Evolutionary conservation across 331 rosid genomes (phyloP).

Genomic region (Spiraea crenata): DNA sequence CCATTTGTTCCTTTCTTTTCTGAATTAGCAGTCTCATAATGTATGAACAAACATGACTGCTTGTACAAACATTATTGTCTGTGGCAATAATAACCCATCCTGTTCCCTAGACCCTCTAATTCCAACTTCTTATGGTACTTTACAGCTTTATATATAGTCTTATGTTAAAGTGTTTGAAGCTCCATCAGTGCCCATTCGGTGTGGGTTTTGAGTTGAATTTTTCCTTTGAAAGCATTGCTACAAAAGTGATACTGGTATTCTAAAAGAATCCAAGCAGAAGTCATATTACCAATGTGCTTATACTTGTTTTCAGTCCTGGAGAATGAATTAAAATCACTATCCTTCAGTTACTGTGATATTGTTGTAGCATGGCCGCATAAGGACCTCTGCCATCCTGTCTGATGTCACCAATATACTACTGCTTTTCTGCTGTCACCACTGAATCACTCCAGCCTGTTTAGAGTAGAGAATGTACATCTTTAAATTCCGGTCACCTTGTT

Average conservation of each 20-base stretch:
- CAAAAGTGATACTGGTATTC: too few species aligned
- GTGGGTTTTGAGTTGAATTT: neutral
- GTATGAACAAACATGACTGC: neutral
- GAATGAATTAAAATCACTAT: neutral
- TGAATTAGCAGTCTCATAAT: too few species aligned
- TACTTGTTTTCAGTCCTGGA: neutral
- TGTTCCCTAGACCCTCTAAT: neutral
- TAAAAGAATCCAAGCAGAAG: too few species aligned
- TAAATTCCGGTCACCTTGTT: conserved; percentile 8
- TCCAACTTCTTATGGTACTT: neutral
- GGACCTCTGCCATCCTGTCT: neutral
- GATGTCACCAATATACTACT: neutral
- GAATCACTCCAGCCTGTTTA: neutral
- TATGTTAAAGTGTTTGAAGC: neutral
- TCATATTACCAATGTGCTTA: too few species aligned
- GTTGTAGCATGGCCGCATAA: neutral
- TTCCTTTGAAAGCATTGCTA: neutral
- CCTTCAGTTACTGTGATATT: neutral
- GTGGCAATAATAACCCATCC: neutral
- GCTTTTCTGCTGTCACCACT: neutral
- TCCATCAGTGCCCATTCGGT: neutral
- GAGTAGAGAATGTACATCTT: neutral
- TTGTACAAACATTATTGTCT: neutral
- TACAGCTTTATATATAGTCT: neutral
- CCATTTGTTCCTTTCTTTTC: neutral